Conservation (phyloP, 208 protist species). For the Spongospora subterranea region DNA sequence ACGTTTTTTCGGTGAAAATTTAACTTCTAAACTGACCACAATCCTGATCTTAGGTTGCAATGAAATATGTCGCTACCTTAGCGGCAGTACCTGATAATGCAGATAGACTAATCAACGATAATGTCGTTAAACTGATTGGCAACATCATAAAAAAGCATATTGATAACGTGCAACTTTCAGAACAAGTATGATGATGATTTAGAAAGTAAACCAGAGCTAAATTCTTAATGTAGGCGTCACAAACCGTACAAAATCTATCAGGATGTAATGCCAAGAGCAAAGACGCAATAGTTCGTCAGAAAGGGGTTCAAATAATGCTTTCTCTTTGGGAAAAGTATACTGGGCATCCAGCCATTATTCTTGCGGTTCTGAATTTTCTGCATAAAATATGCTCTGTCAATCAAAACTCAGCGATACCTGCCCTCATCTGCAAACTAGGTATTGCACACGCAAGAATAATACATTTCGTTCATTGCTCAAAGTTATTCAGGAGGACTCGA, state of each 20-base stretch:
- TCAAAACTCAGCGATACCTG: not conserved
- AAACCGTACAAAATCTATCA: slow-evolving; percentile 44
- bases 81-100: not conserved
- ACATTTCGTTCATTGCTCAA: not conserved
- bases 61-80: slow-evolving; percentile 22
- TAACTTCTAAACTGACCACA: not conserved
- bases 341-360: not conserved
- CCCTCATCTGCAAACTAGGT: slow-evolving; percentile 46
- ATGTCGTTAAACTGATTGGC: slow-evolving; percentile 36
- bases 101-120: slow-evolving; percentile 18
- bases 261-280: slow-evolving; percentile 2
- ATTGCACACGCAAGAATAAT: not conserved
- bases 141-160: not conserved
- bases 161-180: not conserved
- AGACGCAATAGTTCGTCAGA: slow-evolving; percentile 5
- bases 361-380: not conserved
- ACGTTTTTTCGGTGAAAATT: not conserved
- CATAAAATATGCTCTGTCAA: not conserved
- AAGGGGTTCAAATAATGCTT: not conserved
- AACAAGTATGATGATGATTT: slow-evolving; percentile 7
- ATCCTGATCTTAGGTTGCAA: not conserved
- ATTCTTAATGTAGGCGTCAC: not conserved
- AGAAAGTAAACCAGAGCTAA: not conserved
- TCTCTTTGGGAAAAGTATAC: slow-evolving; percentile 7
- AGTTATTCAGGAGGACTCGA: not conserved